Conservation (phyloP, 805 yeast genomes). For the Debaryomyces tyrocola region DNA sequence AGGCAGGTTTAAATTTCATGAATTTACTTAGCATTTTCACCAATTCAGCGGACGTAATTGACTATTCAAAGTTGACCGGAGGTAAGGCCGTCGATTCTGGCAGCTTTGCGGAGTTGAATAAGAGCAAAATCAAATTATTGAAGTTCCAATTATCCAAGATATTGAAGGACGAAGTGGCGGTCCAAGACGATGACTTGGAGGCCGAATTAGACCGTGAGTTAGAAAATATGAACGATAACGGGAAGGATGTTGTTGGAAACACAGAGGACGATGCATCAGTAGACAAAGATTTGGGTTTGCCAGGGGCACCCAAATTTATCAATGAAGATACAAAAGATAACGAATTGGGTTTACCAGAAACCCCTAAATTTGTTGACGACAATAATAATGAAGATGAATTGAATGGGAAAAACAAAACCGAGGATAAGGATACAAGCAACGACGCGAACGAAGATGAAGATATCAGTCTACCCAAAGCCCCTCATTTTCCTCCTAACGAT, state of each 20-base stretch:
- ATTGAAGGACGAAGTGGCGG: slow-evolving; percentile 35
- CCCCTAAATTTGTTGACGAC: slow-evolving; percentile 5
- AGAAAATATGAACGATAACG: slow-evolving; percentile 8
- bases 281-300: background rate
- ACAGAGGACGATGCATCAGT: background rate
- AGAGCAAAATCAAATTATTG: slow-evolving; percentile 33
- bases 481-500: slow-evolving; percentile 33
- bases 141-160: slow-evolving; percentile 39
- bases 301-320: background rate
- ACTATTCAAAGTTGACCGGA: slow-evolving; percentile 34
- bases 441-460: slow-evolving; percentile 15
- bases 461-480: slow-evolving; percentile 37
- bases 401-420: background rate
- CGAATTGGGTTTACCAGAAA: slow-evolving; percentile 1
- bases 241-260: background rate
- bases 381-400: slow-evolving; percentile 3
- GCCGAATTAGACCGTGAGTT: slow-evolving; percentile 24
- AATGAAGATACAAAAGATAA: background rate
- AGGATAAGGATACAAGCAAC: background rate
- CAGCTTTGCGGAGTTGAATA: slow-evolving; percentile 26
- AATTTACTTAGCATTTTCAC: slow-evolving; percentile 26
- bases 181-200: slow-evolving; percentile 26
- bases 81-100: slow-evolving; percentile 26
- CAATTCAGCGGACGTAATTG: slow-evolving; percentile 22
- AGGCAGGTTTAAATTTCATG: slow-evolving; percentile 38